Base-by-base conservation (phyloP, 768 basidiomycete species). In the Phaeotremella fagi region DNA sequence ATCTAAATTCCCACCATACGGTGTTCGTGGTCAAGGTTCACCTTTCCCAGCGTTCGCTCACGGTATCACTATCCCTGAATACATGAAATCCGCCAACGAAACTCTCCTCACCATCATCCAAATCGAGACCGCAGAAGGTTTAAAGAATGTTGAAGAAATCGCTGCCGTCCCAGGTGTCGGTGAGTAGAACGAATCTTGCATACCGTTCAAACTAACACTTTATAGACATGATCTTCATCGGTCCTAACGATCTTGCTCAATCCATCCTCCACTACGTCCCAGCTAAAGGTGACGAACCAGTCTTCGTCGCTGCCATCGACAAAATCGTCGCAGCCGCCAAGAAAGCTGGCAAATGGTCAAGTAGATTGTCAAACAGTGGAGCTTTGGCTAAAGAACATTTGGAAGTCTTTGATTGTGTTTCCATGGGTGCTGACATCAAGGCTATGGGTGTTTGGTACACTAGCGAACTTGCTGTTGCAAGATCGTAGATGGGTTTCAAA, bases 41-140 rank as follows among this genome's bases (percentile, higher is more conserved):
- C 25, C 59, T 9, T 71, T 71, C 56, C 49, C 61, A 4, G 50
- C 59, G 18, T 60, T 71, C 23, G 69, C 35, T 12, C 60, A 61
- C 36, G 70, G 68, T 11, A 41, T 70, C 2, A 60, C 59, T 26
- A 59, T 57, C 4, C 65, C 70, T n/a, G 70, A 70, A 20, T 75
- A 75, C 55, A 60, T 71, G 48, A 48, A 54, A 23, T 28, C 50
- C 3, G 85, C 85, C 1, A 84, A 85, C 60, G 78, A 82, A 0
- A 75, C 77, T 9, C 67, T 83, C 28, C 57, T 82, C 25, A 77
- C 83, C 15, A 80, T 84, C 75, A 76, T 85, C 0, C 85, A 87
- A 71, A 85, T 87, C 48, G 84, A 86, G 71, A 85, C 78, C 2
- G 73, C 64, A 44, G 81, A 84, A 43, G 84, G 78, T 0, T 78